Conservation (phyloP, 2,329 filamentous ascomycete species). For the Chaetomium olivaceum region DNA sequence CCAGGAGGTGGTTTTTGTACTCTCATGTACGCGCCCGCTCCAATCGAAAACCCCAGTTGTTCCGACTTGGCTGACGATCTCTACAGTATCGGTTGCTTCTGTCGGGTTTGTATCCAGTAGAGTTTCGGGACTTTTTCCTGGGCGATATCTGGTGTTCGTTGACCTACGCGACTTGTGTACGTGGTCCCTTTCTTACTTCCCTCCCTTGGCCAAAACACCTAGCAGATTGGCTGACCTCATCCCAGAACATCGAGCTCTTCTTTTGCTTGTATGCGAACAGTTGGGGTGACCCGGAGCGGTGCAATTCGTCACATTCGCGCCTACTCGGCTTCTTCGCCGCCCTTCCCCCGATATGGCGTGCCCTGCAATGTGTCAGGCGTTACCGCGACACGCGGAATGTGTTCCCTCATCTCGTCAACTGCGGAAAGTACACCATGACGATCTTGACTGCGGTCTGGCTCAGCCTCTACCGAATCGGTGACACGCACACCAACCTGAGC, state of each 20-base stretch:
- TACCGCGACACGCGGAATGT: slow-evolving; percentile 83
- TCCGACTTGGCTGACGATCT: slow-evolving; percentile 36
- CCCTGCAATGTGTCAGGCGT: slow-evolving; percentile 85
- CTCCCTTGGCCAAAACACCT: not conserved
- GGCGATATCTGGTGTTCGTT: slow-evolving; percentile 97
- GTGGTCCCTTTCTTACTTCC: slow-evolving; percentile 39
- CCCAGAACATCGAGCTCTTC: slow-evolving; percentile 83
- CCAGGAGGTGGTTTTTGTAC: slow-evolving; percentile 82
- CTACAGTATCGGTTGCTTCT: slow-evolving; percentile 77
- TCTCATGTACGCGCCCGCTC: slow-evolving; percentile 68
- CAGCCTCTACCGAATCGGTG: slow-evolving; percentile 78
- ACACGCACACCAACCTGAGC: slow-evolving; percentile 57
- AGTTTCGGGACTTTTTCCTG: slow-evolving; percentile 96
- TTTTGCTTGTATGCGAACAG: slow-evolving; percentile 86
- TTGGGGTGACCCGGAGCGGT: slow-evolving; percentile 73
- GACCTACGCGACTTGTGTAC: slow-evolving; percentile 83
- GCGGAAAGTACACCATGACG: slow-evolving; percentile 85
- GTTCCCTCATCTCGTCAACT: slow-evolving; percentile 91
- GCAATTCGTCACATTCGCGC: slow-evolving; percentile 83
- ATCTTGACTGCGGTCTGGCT: slow-evolving; percentile 77
- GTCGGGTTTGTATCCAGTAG: slow-evolving; percentile 86
- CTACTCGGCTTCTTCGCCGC: slow-evolving; percentile 82
- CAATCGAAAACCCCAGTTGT: not conserved
- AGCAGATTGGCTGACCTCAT: slow-evolving; percentile 10
- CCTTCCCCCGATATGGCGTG: slow-evolving; percentile 85